Base-by-base conservation (phyloP, 2,329 filamentous ascomycete genomes). In the Sporothrix inflata region DNA sequence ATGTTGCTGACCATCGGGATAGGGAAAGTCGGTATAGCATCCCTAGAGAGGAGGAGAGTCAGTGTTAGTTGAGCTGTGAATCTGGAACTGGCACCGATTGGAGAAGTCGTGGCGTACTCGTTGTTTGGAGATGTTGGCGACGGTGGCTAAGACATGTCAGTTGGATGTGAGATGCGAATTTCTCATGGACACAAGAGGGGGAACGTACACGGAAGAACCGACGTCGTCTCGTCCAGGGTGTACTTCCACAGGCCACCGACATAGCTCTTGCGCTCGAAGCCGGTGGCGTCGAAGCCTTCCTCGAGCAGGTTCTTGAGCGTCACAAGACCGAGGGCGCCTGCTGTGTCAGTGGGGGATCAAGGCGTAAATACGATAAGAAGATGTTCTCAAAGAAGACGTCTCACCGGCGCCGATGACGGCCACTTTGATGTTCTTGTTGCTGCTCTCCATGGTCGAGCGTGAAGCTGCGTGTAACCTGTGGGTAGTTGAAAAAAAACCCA, bases 231-330 rank as follows among this genome's bases (percentile, higher is more conserved):
- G 66, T 84, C 80, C 0, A 81, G 77, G 1, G 80, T 80, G 72
- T 81, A 83, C 2, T 81, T 80, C 83, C 83, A 85, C 2, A 85
- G 76, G 0, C 83, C 83, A n/a, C 83, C 83, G 19, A 84, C 81
- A 53, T 79, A 78, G 12, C 74, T 74, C n/a, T 82, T 76, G 24
- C 80, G 77, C 76, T 85, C 82, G 69, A 79, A 84, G 0, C 78
- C 76, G 1, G 80, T 82, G 3, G 80, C 82, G n/a, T 79, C 76
- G 73, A 84, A 84, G 1, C 83, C 83, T 77, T 83, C 82, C 71
- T 84, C 83, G 12, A 79, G 78, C 11, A 85, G 76, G 3, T 79
- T 81, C 75, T 85, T 84, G 47, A 82, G 30, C 1, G 69, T 60
- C 7, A 73, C 68, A 5, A 73, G 85, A 0, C 86, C 86, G 55